Percentiles rank a stretch among this genome's conserved stretches.
These are phyloP conservation scores for Mediolabrus comicus DNA, from an alignment of 108 stramenopile species.

Conservation along the genomic window DNA sequence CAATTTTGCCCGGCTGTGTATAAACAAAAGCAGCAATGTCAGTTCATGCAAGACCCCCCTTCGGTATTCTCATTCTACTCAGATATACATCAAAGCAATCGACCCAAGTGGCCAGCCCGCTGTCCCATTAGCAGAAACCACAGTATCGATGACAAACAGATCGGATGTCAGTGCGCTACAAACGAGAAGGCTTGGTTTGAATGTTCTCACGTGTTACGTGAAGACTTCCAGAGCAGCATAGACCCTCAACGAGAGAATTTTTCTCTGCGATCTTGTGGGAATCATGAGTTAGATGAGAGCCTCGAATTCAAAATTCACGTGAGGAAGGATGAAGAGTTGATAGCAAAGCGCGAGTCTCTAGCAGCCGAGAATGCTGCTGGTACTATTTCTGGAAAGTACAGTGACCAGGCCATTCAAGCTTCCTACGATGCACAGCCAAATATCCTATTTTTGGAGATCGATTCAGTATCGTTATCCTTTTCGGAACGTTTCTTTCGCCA, in stretches of 20 bases:
- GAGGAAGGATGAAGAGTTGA: conserved; percentile 3
- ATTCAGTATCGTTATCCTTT: conserved; percentile 46
- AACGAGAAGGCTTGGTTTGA: conserved; percentile 7
- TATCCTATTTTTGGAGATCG: conserved; percentile 55
- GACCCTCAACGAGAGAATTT: background rate
- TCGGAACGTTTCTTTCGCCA: conserved; percentile 54
- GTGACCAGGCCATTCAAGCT: conserved; percentile 6
- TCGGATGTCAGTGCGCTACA: conserved; percentile 6
- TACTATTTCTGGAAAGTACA: background rate
- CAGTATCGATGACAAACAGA: background rate
- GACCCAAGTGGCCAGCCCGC: conserved; percentile 10
- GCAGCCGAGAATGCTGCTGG: background rate
- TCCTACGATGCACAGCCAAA: conserved; percentile 9
- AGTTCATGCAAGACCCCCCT: conserved; percentile 28
- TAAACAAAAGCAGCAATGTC: background rate
- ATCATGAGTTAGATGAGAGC: conserved; percentile 14
- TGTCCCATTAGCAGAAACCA: conserved; percentile 9
- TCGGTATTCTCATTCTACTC: conserved; percentile 60
- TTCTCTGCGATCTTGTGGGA: background rate
- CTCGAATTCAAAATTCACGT: conserved; percentile 33
- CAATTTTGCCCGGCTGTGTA: conserved; percentile 7
- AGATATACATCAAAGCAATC: conserved; percentile 46
- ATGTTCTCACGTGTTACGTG: conserved; percentile 9
- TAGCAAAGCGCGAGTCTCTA: background rate
- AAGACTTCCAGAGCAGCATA: background rate